Base-by-base conservation (phyloP, 2,329 filamentous ascomycete species). In the Colletotrichum sp. region DNA sequence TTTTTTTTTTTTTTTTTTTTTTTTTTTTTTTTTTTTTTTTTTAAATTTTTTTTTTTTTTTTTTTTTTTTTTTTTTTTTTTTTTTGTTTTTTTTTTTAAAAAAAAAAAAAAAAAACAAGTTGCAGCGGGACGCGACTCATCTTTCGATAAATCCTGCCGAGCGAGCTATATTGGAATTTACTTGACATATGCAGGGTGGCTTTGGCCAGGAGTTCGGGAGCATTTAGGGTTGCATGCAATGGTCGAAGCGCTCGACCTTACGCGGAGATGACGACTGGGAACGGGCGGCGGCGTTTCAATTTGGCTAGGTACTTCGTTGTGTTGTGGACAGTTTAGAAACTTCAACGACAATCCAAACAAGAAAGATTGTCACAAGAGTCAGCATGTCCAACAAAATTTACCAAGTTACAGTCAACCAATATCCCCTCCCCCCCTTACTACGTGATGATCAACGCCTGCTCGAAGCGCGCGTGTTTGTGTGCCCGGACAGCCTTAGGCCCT, bases 171-270 rank as follows among this genome's bases (percentile, higher is more conserved):
- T 52, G 44, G 44, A 52, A 13, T 52, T 52, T 52, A 13, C n/a
- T 52, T 52, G 44, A 52, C 44, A 59, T 39, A 39, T 34, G 21
- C 59, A 62, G 59, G 34, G 39, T 71, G 75, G 68, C 55, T 68
- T 67, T 59, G 63, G 67, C 62, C 59, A 68, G 72, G 71, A 77
- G 65, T 70, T 73, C 30, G 36, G 34, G 52, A 64, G 68, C 55
- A 68, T 66, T 9, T 64, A 21, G 55, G 75, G 65, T 78, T 75
- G 73, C 69, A 76, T 76, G 62, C 28, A 44, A 28, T 26, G 73
- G 76, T 77, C 76, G 76, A 82, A 81, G 80, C 79, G 79, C 78
- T 83, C 81, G 79, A 78, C 81, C 80, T 79, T 76, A 75, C 68
- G 68, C 74, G 68, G 73, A 65, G 68, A 76, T 81, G 44, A 81